phyloP scores from a whole-genome alignment of 225 moss, liverwort and hornwort species.

The Physcomitrium patens region DNA sequence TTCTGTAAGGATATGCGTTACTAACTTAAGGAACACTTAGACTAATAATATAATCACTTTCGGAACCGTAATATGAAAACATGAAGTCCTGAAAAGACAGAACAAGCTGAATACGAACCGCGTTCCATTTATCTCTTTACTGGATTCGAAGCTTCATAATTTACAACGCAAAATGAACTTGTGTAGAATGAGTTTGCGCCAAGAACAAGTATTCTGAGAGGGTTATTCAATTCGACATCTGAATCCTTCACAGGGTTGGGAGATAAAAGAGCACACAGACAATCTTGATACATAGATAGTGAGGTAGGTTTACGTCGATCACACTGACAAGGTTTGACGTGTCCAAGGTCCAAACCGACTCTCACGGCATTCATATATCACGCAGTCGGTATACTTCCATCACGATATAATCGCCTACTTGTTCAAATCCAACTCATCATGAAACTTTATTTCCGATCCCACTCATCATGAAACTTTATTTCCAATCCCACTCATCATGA shows the following conservation, averaged over 20 bases:
- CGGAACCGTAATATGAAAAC: not conserved
- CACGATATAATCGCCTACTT: too few species aligned
- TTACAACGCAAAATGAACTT: not conserved
- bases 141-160: not conserved
- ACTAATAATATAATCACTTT: not conserved
- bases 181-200: not conserved
- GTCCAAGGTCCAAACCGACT: not conserved
- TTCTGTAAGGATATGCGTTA: not conserved
- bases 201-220: not conserved
- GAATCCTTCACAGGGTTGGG: slow-evolving; percentile 10
- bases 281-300: not conserved
- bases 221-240: not conserved
- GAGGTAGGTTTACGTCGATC: not conserved
- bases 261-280: not conserved
- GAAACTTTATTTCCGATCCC: not conserved
- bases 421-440: not conserved
- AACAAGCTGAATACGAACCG: not conserved
- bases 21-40: not conserved
- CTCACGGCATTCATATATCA: not conserved
- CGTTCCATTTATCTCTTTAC: not conserved
- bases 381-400: not conserved
- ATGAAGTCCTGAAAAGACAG: not conserved
- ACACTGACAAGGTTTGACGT: not conserved
- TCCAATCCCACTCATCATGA: too few species aligned
- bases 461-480: too few species aligned